Evolutionary conservation across 441 rosid genomes (phyloP).

Genomic region (Mallotus japonicus): DNA sequence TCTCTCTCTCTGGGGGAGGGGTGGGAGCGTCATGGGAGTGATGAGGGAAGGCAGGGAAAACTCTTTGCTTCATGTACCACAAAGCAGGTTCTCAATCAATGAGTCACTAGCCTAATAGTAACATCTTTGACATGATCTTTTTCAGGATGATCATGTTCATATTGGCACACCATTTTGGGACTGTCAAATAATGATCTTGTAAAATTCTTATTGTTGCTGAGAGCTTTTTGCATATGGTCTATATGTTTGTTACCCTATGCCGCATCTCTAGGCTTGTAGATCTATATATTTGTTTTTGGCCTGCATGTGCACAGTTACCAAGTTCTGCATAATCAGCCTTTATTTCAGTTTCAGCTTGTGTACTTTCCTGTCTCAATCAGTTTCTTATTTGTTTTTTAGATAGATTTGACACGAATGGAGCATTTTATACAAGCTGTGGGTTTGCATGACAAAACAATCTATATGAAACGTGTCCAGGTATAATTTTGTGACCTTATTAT

Average conservation of each 20-base stretch:
- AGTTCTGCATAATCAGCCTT: background rate
- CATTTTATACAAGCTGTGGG: constrained; percentile 30
- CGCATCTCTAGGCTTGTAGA: too few species aligned
- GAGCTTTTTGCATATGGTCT: background rate
- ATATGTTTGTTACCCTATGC: too few species aligned
- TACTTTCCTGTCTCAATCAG: background rate
- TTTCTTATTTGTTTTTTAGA: constrained; percentile 17
- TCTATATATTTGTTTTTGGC: background rate
- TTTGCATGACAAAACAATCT: constrained; percentile 16
- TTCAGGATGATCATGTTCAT: too few species aligned
- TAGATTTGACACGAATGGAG: constrained; percentile 26
- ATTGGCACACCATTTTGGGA: too few species aligned
- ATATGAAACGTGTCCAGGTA: constrained; percentile 17
- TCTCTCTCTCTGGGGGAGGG: background rate
- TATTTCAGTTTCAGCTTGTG: background rate
- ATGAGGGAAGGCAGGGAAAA: background rate
- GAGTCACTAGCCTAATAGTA: background rate
- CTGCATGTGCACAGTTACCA: background rate
- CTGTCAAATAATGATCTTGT: background rate
- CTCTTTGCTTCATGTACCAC: too few species aligned
- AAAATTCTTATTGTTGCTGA: background rate
- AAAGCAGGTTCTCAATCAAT: background rate
- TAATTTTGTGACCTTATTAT: background rate
- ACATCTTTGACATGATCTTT: background rate
- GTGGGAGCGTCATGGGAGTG: background rate